Base-by-base conservation (phyloP, 2,329 filamentous ascomycete species). In the Pseudogymnoascus sp. region DNA sequence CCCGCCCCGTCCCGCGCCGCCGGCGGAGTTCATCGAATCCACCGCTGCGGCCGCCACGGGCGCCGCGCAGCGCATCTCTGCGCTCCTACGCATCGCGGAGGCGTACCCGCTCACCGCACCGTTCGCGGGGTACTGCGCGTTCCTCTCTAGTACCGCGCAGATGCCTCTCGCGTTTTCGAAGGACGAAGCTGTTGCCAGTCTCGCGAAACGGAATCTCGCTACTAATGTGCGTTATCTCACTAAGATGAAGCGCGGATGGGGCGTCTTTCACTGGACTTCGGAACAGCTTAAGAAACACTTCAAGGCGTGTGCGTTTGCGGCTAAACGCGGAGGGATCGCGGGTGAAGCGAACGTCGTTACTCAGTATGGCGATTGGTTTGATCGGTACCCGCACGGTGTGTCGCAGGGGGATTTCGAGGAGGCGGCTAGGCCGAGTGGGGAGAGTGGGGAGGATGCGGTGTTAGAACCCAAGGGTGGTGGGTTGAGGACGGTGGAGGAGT, bases 291-390 rank as follows among this genome's bases (percentile, higher is more conserved):
- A 95, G 65, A 89, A 93, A 62, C 86, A 96, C 66, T 99, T 96
- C 73, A 86, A 89, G 61, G 85, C 87, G 59, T 93, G 92, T 69
- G 88, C 92, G 14, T 92, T 97, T 73, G 88, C 89, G n/a, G 86
- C 88, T 31, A 81, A 88, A 62, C 84, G 86, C 68, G 90, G 90
- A 8, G 73, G 77, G 65, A 74, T 74, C 63, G 77, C 82, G 62
- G 77, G 78, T 46, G 77, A 81, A 12, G 75, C 78, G 7, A 76
- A 82, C 4, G 82, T 84, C 5, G 89, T 97, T 70, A 93, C 96
- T 74, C 93, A 97, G 71, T 97, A 97, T 70, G 92, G 93, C 61
- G 95, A 97, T 75, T 97, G 95, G 95, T 97, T 97, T 71, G 90
- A 95, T 72, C 85, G 90, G 67, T 97, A 97, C 73, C 95, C 95